phyloP scores from a whole-genome alignment of 306 rosid species.

The Alnus glutinosa region DNA sequence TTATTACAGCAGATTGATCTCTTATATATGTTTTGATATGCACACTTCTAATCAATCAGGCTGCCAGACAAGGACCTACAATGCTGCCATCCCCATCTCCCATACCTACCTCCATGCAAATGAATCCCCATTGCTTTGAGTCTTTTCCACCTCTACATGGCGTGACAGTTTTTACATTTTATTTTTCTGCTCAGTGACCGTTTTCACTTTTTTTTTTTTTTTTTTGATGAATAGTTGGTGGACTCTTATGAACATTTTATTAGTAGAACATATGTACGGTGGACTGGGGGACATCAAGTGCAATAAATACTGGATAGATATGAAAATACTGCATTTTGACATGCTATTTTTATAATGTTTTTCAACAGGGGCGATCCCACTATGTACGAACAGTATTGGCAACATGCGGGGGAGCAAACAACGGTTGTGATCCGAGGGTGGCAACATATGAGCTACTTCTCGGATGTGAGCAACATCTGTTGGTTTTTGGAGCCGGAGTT shows the following conservation, averaged over 20 bases:
- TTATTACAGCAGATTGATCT: slow-evolving; percentile 24
- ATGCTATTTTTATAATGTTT: slow-evolving; percentile 7
- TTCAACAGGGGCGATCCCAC: slow-evolving; percentile 86
- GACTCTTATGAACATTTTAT: background rate
- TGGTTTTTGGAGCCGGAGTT: slow-evolving; percentile 87
- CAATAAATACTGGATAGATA: background rate
- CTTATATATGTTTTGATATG: slow-evolving; percentile 19
- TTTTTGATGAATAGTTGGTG: background rate
- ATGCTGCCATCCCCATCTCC: slow-evolving; percentile 20
- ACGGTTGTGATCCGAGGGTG: slow-evolving; percentile 72
- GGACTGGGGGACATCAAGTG: background rate
- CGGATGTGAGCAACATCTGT: slow-evolving; percentile 56
- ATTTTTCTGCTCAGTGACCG: background rate
- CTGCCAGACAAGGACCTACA: slow-evolving; percentile 19
- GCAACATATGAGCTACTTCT: slow-evolving; percentile 80
- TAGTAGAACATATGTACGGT: background rate
- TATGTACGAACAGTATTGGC: slow-evolving; percentile 72
- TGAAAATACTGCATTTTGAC: background rate
- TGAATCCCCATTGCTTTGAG: slow-evolving; percentile 10
- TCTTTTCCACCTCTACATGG: background rate
- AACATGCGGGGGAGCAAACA: slow-evolving; percentile 58
- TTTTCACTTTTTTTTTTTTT: background rate
- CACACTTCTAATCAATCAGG: slow-evolving; percentile 35
- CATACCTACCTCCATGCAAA: slow-evolving; percentile 37
- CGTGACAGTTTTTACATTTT: slow-evolving; percentile 23